Percentiles rank a stretch among this genome's conserved stretches.
Conservation (phyloP, 371 early-diverging fungal species). For the Actinomortierella wolfii region DNA sequence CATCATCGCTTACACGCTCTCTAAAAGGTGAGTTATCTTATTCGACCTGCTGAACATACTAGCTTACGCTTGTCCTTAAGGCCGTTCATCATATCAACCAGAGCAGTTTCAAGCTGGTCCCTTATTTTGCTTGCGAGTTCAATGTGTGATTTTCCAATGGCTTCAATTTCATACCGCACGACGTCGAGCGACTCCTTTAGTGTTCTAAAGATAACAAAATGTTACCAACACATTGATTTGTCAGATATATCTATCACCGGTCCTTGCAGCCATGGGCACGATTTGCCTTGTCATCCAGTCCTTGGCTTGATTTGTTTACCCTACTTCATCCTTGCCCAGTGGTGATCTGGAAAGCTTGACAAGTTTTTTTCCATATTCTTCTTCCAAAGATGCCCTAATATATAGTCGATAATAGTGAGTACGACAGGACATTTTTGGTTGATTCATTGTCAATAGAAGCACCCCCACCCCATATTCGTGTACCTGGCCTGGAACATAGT, state of each 20-base stretch:
- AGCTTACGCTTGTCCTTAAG: constrained; percentile 80
- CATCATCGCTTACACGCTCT: too few relatives aligned
- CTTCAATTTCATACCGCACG: constrained; percentile 80
- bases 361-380: constrained; percentile 85
- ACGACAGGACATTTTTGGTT: neutral
- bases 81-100: constrained; percentile 76
- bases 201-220: constrained; percentile 58
- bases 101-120: constrained; percentile 72
- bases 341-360: constrained; percentile 77
- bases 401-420: neutral
- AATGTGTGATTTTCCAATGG: constrained; percentile 73
- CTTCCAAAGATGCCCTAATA: constrained; percentile 79
- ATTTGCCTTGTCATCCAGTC: neutral
- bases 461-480: constrained; percentile 1
- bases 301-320: constrained; percentile 52
- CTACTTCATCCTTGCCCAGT: constrained; percentile 87
- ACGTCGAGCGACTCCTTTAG: constrained; percentile 69
- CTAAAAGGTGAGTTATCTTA: too few relatives aligned
- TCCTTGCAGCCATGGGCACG: too few relatives aligned
- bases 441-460: neutral
- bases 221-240: too few relatives aligned
- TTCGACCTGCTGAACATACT: constrained; percentile 29
- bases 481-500: constrained; percentile 56
- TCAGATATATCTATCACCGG: too few relatives aligned
- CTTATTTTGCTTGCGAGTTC: constrained; percentile 81